Evolutionary conservation across 2,329 filamentous ascomycete species (phyloP).

Genomic region (Aureobasidium sp.): DNA sequence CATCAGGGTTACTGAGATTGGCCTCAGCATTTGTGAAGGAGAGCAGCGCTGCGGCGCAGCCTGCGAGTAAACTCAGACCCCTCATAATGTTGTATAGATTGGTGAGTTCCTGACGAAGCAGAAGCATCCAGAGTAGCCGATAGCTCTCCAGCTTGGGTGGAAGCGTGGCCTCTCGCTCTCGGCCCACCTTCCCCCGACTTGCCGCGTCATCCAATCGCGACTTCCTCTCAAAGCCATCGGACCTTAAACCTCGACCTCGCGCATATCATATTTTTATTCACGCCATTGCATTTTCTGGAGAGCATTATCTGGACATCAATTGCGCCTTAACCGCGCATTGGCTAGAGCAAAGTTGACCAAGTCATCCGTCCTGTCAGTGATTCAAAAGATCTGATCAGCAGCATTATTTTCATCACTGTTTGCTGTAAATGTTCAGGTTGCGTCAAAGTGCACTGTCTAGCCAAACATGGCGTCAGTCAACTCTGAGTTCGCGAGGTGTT

Average conservation of each 20-base stretch:
- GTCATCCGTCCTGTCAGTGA: neutral
- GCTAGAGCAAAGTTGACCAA: neutral
- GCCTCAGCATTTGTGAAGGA: conserved; percentile 52
- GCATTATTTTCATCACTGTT: neutral
- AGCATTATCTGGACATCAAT: neutral
- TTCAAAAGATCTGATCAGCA: neutral
- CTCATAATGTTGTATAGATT: conserved; percentile 30
- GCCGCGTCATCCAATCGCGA: conserved; percentile 13
- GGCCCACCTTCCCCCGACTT: conserved; percentile 16
- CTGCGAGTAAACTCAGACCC: conserved; percentile 30
- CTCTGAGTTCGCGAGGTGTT: neutral
- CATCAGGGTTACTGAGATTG: conserved; percentile 53
- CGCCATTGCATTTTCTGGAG: neutral
- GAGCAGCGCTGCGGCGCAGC: conserved; percentile 49
- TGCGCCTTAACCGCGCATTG: neutral
- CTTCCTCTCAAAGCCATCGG: neutral
- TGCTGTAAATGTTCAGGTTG: conserved; percentile 14
- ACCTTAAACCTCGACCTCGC: neutral
- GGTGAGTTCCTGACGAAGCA: neutral
- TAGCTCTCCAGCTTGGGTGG: conserved; percentile 13
- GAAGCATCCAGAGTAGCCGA: neutral
- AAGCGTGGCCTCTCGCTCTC: conserved; percentile 18
- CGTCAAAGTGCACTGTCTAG: neutral
- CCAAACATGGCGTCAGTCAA: neutral
- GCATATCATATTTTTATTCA: neutral